phyloP scores from a whole-genome alignment of 2,329 filamentous ascomycete species.

The Ophiocordyceps australis region DNA sequence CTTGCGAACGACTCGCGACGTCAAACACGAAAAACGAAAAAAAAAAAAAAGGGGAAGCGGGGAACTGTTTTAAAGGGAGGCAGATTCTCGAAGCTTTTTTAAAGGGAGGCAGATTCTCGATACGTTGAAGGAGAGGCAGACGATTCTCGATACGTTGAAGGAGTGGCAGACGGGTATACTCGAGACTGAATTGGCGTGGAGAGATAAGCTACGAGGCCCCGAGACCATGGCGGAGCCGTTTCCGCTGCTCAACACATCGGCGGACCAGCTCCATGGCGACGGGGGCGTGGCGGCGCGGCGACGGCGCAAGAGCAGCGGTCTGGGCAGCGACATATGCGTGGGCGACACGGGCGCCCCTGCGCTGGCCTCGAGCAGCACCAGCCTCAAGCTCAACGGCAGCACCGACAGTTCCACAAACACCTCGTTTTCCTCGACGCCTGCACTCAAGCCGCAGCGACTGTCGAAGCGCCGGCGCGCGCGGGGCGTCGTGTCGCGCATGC shows the following conservation, averaged over 20 bases:
- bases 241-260: slow-evolving; percentile 30
- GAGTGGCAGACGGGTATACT: too few relatives aligned
- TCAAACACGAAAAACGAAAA: too few relatives aligned
- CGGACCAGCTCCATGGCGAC: slow-evolving; percentile 26
- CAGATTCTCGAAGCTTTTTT: too few relatives aligned
- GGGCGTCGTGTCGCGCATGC: slow-evolving; percentile 24
- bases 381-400: slow-evolving; percentile 13
- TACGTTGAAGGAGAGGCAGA: too few relatives aligned
- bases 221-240: slow-evolving; percentile 35
- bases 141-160: too few relatives aligned
- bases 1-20: too few relatives aligned
- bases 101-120: too few relatives aligned
- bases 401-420: slow-evolving; percentile 3
- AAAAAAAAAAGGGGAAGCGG: too few relatives aligned
- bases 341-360: slow-evolving; percentile 38
- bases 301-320: slow-evolving; percentile 35
- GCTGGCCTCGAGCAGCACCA: slow-evolving; percentile 31
- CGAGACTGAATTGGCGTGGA: too few relatives aligned
- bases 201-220: too few relatives aligned
- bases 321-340: slow-evolving; percentile 32
- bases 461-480: slow-evolving; percentile 38
- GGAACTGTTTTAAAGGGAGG: too few relatives aligned
- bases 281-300: slow-evolving; percentile 21
- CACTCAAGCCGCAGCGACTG: slow-evolving; percentile 26
- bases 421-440: not conserved